Evolutionary conservation across 1,139 yeast species (phyloP), one percentile per base, ranked within the genome.

Genomic region (Protomyces macrosporus): DNA sequence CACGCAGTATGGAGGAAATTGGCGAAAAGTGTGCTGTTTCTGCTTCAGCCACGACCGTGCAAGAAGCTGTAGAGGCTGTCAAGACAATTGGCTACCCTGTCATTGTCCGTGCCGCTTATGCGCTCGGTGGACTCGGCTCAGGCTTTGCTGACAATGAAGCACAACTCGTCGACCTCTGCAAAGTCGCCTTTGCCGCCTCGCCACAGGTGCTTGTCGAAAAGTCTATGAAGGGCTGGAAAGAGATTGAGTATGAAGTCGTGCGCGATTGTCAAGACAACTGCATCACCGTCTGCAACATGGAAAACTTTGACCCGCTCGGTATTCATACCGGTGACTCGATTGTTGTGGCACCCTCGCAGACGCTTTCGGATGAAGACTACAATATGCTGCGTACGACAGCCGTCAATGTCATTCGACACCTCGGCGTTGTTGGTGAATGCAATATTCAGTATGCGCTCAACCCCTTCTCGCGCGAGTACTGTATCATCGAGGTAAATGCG

Each of bases 191-290:
- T 76, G 96, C 98, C 65, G 84, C 95, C 32, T 87, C 97, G 63
- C 98, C 98, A 35, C 98, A 93, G 79, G 95, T 93, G 66, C 82
- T 93, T 71, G 95, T 93, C 68, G 98, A 93, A 81, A 85, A 85
- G 76, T 90, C 97, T 62, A 88, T 93, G 96, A 93, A 93, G 81
- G 98, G 98, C 69, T 93, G 98, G 98, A 93, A 93, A 77, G 98
- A 93, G 79, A 90, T 93, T 71, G 98, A 93, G 79, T 93, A 93
- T 76, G 98, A 93, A 79, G 98, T 93, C 77, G 98, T 93, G 67
- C 88, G 98, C 76, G 98, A 93, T 79, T 95, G 96, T 58, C 87
- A 84, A 71, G 98, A 90, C 77, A 93, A 93, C 84, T 93, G 98
- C 84, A 90, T 93, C 74, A 93, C 98, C 63, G 98, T 93, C 68